phyloP scores from a whole-genome alignment of 116 monocot genomes.

The Posidonia oceanica region DNA sequence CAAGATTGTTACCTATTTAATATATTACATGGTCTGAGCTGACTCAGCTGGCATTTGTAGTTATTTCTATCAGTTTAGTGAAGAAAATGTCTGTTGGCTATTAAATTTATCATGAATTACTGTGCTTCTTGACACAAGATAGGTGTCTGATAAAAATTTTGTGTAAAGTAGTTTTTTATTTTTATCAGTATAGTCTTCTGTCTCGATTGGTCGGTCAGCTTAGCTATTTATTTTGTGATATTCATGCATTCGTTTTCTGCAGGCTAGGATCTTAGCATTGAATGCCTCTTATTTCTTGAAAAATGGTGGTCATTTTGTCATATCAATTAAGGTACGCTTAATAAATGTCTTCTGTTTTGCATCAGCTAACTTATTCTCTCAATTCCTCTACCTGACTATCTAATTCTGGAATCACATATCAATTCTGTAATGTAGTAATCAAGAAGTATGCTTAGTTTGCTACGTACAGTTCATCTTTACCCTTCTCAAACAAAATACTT shows the following conservation, averaged over 20 bases:
- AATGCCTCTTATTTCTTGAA: slow-evolving; percentile 88
- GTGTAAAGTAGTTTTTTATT: neutral
- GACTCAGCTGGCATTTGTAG: too few species aligned
- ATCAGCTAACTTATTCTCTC: neutral
- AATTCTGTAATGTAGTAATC: neutral
- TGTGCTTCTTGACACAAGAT: neutral
- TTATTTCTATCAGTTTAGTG: too few species aligned
- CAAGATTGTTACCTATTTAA: too few species aligned
- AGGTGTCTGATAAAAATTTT: neutral
- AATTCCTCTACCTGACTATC: neutral
- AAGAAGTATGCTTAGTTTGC: neutral
- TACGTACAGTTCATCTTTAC: too few species aligned
- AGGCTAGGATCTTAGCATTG: slow-evolving; percentile 88
- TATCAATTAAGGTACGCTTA: slow-evolving; percentile 75
- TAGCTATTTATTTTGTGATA: neutral
- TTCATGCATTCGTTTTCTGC: slow-evolving; percentile 2
- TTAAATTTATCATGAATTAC: neutral
- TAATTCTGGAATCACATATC: neutral
- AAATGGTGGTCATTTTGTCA: slow-evolving; percentile 89
- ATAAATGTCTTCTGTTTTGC: neutral
- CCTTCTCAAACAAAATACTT: too few species aligned
- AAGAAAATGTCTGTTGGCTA: neutral
- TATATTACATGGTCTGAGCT: too few species aligned
- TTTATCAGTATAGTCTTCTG: neutral
- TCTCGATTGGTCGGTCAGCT: too few species aligned